Evolutionary conservation across 192 early-diverging fungal species (phyloP).

Genomic region (Coemansia furcata): DNA sequence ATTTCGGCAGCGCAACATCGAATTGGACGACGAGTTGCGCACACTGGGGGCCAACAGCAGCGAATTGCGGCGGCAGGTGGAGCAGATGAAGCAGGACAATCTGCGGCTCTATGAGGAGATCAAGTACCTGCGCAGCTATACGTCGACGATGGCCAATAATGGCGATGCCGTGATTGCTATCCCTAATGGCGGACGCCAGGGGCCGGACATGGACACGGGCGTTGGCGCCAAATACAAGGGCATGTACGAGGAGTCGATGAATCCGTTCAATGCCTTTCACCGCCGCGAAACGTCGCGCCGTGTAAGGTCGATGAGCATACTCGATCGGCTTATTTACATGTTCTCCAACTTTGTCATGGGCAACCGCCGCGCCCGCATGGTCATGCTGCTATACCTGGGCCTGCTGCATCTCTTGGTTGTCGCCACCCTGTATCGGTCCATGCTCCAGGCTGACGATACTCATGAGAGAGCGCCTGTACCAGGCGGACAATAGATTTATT

Average conservation of each 20-base stretch:
- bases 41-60: slow-evolving; percentile 41
- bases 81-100: slow-evolving; percentile 77
- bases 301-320: slow-evolving; percentile 69
- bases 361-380: slow-evolving; percentile 28
- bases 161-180: slow-evolving; percentile 21
- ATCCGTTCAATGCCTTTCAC: slow-evolving; percentile 87
- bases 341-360: slow-evolving; percentile 34
- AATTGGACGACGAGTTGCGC: slow-evolving; percentile 74
- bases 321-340: slow-evolving; percentile 65
- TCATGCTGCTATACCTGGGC: slow-evolving; percentile 12
- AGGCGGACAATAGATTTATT: not conserved
- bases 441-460: slow-evolving; percentile 20
- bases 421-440: slow-evolving; percentile 58
- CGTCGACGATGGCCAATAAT: slow-evolving; percentile 14
- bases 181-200: slow-evolving; percentile 7
- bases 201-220: slow-evolving; percentile 25
- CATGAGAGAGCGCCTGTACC: not conserved
- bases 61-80: slow-evolving; percentile 63
- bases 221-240: slow-evolving; percentile 67
- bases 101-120: slow-evolving; percentile 87
- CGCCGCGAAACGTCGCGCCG: slow-evolving; percentile 68
- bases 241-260: slow-evolving; percentile 84
- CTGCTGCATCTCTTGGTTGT: slow-evolving; percentile 81
- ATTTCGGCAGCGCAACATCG: slow-evolving; percentile 83
- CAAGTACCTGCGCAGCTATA: slow-evolving; percentile 80